A percentile compares a stretch with the other conserved stretches of the same genome.
Conservation (phyloP, 257 asterid genomes). For the Penstemon eatonii region DNA sequence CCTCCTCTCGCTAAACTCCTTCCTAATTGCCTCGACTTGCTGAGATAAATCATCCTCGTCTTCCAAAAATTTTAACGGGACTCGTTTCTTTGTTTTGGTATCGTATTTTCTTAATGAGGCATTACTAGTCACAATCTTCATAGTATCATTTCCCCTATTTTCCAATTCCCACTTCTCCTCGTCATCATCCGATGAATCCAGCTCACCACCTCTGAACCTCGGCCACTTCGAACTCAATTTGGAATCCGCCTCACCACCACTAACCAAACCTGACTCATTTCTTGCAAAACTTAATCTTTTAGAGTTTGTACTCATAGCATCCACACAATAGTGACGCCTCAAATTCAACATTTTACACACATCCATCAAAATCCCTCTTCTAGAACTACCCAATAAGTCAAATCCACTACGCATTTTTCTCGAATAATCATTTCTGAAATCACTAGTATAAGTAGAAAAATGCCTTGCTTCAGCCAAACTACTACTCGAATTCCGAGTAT, state of each 20-base stretch:
- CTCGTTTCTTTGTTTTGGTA: constrained; percentile 57
- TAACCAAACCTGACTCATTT: constrained; percentile 34
- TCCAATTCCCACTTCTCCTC: constrained; percentile 39
- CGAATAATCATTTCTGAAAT: constrained; percentile 24
- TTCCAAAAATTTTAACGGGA: constrained; percentile 61
- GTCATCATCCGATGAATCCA: constrained; percentile 46
- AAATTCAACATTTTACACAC: constrained; percentile 25
- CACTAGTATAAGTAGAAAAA: constrained; percentile 46
- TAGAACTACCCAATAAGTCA: constrained; percentile 23
- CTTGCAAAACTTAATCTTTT: constrained; percentile 32
- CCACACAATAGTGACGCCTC: constrained; percentile 49
- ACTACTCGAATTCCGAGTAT: constrained; percentile 17
- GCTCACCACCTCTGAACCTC: constrained; percentile 43
- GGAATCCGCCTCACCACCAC: constrained; percentile 31
- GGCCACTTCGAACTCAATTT: constrained; percentile 49
- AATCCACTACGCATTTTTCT: constrained; percentile 26
- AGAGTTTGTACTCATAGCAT: constrained; percentile 26
- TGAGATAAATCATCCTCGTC: constrained; percentile 64
- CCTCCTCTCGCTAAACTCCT: constrained; percentile 58
- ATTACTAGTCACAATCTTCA: constrained; percentile 38
- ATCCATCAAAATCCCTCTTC: constrained; percentile 32
- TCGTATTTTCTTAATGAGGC: constrained; percentile 83
- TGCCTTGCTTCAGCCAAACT: constrained; percentile 35
- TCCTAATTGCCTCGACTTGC: constrained; percentile 61
- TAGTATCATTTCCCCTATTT: background rate